Conservation (phyloP, 345 rosid species). For the Arabis alpina region DNA sequence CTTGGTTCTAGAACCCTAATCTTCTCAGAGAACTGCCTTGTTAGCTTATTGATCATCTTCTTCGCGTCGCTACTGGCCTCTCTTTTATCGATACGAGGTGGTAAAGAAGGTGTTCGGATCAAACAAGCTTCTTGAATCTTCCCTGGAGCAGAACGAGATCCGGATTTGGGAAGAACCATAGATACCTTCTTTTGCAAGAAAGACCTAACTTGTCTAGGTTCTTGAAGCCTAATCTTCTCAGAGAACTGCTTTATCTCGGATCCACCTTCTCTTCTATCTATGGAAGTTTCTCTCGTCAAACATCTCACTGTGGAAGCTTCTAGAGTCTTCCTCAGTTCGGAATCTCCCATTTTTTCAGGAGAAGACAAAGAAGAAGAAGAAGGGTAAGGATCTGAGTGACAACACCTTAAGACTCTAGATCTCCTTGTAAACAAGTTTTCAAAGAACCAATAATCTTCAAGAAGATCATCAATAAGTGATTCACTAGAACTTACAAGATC, state of each 20-base stretch:
- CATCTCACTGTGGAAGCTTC: conserved; percentile 20
- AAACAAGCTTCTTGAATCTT: conserved; percentile 40
- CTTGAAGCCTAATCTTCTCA: conserved; percentile 35
- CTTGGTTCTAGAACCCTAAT: conserved; percentile 37
- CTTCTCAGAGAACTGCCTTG: conserved; percentile 53
- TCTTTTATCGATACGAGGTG: conserved; percentile 38
- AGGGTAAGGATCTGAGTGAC: conserved; percentile 70
- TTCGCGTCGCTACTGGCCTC: conserved; percentile 33
- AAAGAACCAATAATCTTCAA: conserved; percentile 76
- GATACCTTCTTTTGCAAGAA: conserved; percentile 38
- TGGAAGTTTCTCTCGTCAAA: conserved; percentile 21
- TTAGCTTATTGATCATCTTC: conserved; percentile 44
- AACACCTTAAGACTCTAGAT: conserved; percentile 51
- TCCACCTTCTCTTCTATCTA: conserved; percentile 22
- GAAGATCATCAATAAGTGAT: conserved; percentile 55
- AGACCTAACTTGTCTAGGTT: conserved; percentile 16
- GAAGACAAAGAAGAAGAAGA: conserved; percentile 39
- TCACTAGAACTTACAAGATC: conserved; percentile 41
- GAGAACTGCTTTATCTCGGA: conserved; percentile 27
- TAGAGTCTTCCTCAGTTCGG: conserved; percentile 6
- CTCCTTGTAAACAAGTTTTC: conserved; percentile 49
- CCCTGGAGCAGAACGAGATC: conserved; percentile 36
- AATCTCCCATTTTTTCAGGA: conserved; percentile 32
- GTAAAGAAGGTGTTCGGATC: conserved; percentile 47
- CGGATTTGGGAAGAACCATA: conserved; percentile 1